Base-by-base conservation (phyloP, 768 basidiomycete genomes). In the Russula vinacea region DNA sequence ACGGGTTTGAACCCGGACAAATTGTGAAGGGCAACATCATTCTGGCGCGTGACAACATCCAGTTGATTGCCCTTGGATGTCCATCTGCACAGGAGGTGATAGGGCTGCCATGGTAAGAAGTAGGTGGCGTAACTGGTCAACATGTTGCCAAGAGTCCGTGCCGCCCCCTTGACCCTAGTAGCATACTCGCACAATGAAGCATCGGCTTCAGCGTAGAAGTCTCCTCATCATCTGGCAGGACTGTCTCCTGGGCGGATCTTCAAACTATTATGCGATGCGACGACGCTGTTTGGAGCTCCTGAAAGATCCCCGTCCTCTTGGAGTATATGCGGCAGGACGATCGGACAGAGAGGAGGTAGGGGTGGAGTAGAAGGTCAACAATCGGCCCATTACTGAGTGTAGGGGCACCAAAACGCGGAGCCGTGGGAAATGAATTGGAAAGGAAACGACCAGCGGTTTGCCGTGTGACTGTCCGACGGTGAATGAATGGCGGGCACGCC, bases 301-400 rank as follows among this genome's bases (percentile, higher is more conserved):
- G 17, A 40, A 5, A 5, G 0, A 26, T n/a, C 24, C 40, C 11
- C 22, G 22, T 14, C 17, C 22, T 50, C n/a, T 2, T 35, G 40
- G 39, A 24, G 9, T 22, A 26, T 40, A 50, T 10, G 17, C 52
- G 8, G 17, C 32, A 22, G 17, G 32, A 33, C 5, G 47, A 51
- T 64, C 59, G 11, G 56, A 52, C 24, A 39, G 45, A 40, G 45
- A 59, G 5, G 45, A n/a, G 26, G 52, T 22, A 40, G 39, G 37
- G 39, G 26, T 3, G 35, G 39, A 22, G 35, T 19, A 3, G 37
- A 29, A 44, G 44, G 51, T 32, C 16, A 47, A 54, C 26, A 55
- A 44, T 47, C 17, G 24, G 45, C 22, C 24, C 44, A 26, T 7
- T 24, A 40, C 44, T 55, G 16, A 22, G 37, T 45, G 53, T 37